Base-by-base conservation (phyloP, 2,329 filamentous ascomycete species). In the Botrytis sinoallii region DNA sequence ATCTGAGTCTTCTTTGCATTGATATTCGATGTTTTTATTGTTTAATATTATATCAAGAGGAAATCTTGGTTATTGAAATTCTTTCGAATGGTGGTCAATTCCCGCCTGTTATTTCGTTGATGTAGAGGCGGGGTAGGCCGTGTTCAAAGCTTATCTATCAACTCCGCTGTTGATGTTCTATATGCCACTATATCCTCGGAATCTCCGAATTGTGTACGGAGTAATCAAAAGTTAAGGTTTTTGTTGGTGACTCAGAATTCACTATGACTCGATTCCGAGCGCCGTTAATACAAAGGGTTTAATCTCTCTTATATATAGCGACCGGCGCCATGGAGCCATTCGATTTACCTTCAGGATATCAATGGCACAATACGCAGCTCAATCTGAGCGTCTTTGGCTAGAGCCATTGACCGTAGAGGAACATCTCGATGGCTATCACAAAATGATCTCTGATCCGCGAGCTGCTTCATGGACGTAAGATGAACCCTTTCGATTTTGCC, bases 361-460 rank as follows among this genome's bases (percentile, higher is more conserved):
- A 72, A 72, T 72, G 70, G 22, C 44, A 55, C 74, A 75, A 44
- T 75, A 76, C 57, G 57, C 75, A 59, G 76, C 75, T 32, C 73
- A 77, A 29, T 77, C 78, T 35, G 73, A 77, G 32, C 75, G 76
- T 9, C 70, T 78, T 57, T 75, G 74, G 71, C 70, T 79, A 29
- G 74, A 78, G 65, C 70, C 61, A 46, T 52, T 79, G 32, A 72
- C 25, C 22, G 52, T 76, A 22, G 75, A 78, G 12, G 70, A 75
- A 40, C 77, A 79, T 70, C 59, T 79, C 16, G 73, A 75, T 38
- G 75, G 44, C 25, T 79, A 74, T 63, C 75, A 76, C 57, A 64
- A 67, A 25, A 64, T 77, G 25, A 70, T 69, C 25, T 64, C 74
- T 14, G 70, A 77, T 46, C 57, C 67, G 20, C 29, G 57, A 63